Base-by-base conservation (phyloP, 306 rosid species). In the Begonia loranthoides region DNA sequence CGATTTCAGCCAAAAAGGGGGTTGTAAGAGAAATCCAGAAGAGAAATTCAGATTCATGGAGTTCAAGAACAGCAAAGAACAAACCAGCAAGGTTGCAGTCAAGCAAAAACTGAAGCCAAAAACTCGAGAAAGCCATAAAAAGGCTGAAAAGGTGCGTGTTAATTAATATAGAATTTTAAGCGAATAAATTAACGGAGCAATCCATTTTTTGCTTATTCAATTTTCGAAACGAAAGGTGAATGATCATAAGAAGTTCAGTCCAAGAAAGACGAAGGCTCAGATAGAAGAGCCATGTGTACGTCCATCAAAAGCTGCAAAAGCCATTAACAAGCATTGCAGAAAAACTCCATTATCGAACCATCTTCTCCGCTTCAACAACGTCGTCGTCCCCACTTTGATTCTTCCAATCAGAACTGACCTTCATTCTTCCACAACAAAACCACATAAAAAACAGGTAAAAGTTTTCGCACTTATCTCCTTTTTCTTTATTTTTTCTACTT, bases 261-360 rank as follows among this genome's bases (percentile, higher is more conserved):
- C 80, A n/a, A 15, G 66, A 39, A 76, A 63, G 62, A 88, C 70
- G 64, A 64, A 66, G 48, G 67, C 61, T 15, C 81, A 76, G 75
- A 74, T 79, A 67, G 80, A 90, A 46, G 95, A 83, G 60, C 52
- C 88, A 21, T 90, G 83, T 58, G 80, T 79, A 24, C 66, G 83
- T 43, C 67, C 83, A 16, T 59, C 76, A 49, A 66, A 77, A 17
- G 48, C 75, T 10, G 59, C 64, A 12, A 72, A 77, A 67, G 55
- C 67, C 21, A 51, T 40, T 15, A 44, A 36, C 76, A 82, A 79
- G 73, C 77, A 58, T 57, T 71, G 56, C 34, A 24, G 34, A 6
- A 24, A 24, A 24, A 24, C 34, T 3, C 73, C 80, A 10, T 60
- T 79, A 61, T 78, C 94, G 8, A 80, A 55, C 47, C 64, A 78